Percentiles rank a stretch among this genome's conserved stretches.
Evolutionary conservation across 192 early-diverging fungal genomes (phyloP).

Genomic region (Podila minutissima): DNA sequence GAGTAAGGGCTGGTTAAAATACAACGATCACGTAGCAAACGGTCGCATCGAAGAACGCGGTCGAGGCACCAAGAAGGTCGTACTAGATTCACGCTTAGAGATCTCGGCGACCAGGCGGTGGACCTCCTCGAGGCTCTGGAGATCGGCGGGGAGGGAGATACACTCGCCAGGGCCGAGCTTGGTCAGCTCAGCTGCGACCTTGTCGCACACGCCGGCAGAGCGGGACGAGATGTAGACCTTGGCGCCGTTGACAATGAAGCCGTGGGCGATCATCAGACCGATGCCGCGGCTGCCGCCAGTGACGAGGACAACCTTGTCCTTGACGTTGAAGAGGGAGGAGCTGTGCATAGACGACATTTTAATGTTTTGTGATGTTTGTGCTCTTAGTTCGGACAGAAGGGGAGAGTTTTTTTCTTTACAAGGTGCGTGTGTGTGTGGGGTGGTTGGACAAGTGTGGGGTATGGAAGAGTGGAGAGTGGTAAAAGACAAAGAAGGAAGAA

Average conservation of each 20-base stretch:
- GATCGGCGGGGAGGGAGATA: constrained; percentile 77
- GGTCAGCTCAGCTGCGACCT: constrained; percentile 75
- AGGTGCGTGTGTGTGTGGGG: neutral
- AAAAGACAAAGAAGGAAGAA: neutral
- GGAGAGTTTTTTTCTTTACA: neutral
- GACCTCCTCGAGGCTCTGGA: constrained; percentile 68
- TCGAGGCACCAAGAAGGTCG: neutral
- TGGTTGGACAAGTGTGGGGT: too few species aligned
- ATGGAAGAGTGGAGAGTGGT: neutral
- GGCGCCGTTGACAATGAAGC: constrained; percentile 87
- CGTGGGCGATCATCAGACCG: constrained; percentile 67
- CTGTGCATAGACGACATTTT: constrained; percentile 58
- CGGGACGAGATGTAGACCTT: constrained; percentile 92
- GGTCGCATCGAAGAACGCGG: neutral
- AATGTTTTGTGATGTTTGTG: too few species aligned
- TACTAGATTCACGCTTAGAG: constrained; percentile 66
- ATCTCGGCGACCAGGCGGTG: constrained; percentile 66
- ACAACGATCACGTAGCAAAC: neutral
- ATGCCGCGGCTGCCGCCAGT: constrained; percentile 80
- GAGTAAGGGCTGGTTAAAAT: neutral
- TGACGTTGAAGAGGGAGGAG: constrained; percentile 69
- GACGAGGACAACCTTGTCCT: constrained; percentile 84
- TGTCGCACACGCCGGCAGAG: constrained; percentile 67
- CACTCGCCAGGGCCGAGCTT: constrained; percentile 75
- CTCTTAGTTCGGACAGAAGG: too few species aligned